Base-by-base conservation (phyloP, 2,329 filamentous ascomycete species). In the Hyphodiscus sp. region DNA sequence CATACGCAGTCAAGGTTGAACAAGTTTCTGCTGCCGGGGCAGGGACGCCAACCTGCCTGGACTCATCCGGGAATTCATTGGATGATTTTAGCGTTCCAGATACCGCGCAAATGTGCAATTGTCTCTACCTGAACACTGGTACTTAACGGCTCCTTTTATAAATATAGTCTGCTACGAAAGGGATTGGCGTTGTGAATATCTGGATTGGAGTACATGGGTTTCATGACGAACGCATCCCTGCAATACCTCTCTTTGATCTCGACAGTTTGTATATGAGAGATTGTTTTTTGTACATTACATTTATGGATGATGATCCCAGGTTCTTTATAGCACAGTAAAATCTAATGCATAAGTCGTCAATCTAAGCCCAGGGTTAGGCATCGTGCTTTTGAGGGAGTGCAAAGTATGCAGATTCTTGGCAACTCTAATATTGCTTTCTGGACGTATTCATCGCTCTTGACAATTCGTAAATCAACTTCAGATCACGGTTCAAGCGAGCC, bases 1-100 rank as follows among this genome's bases (percentile, higher is more conserved):
- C 81, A 0, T 83, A 75, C 53, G 76, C 80, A 18, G 75, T 83
- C 1, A 75, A 80, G 48, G 69, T 86, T 41, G 70, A 73, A 51
- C 77, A 85, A 67, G 66, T 71, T 26, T 76, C 79, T 57, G 67
- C 62, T 1, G 73, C 76, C 10, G 78, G 75, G 2, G 41, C 69
- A 1, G 73, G 73, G 7, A 71, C 77, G 2, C 83, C 83, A 1
- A 72, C 74, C 19, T 87, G 85, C 66, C 74, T 70, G 48, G 71
- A 76, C 49, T 57, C 55, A 2, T 53, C 64, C 4, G 74, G 74
- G 2, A 63, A 65, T 1, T 53, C 52, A n/a, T 63, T 76, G 23
- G 71, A 69, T 0, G 62, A 74, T 3, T 70, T 71, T 52, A 67
- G 68, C 9, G 68, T 70, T 0, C 2, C 20, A 20, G 54, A 59